Percentiles rank a stretch among this genome's conserved stretches.
These are phyloP conservation scores for Pseudotsuga menziesii DNA, from an alignment of 75 land plant species.

Conservation along the genomic window DNA sequence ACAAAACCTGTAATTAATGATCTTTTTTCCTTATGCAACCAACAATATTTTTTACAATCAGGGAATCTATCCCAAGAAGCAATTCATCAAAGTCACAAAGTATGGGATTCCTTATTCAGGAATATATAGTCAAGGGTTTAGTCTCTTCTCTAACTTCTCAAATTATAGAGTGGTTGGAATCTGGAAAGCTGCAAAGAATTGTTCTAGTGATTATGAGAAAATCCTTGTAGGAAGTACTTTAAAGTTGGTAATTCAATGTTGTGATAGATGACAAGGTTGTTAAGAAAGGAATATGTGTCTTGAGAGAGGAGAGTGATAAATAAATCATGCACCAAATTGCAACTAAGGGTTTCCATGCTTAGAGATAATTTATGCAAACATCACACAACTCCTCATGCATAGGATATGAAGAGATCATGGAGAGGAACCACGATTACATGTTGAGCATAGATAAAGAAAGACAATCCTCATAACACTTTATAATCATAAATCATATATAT, in stretches of 20 bases:
- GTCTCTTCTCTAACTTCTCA: conserved; percentile 66
- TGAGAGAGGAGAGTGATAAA: conserved; percentile 86
- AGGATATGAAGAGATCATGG: no score
- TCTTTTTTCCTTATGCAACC: no score
- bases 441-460: no score
- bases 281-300: conserved; percentile 70
- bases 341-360: conserved; percentile 12
- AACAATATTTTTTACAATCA: conserved; percentile 84
- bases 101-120: conserved; percentile 86
- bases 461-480: no score
- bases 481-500: no score
- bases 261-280: conserved; percentile 81
- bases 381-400: no score
- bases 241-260: conserved; percentile 95
- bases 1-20: no score
- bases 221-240: conserved; percentile 74
- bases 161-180: conserved; percentile 80
- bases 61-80: conserved; percentile 82
- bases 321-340: conserved; percentile 93
- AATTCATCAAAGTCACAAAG: conserved; percentile 85
- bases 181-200: conserved; percentile 87
- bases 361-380: no score
- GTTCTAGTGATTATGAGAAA: conserved; percentile 96
- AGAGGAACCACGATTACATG: no score
- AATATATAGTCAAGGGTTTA: conserved; percentile 80